These are phyloP conservation scores for Dissophora globulifera DNA, from an alignment of 192 early-diverging fungal species.

Conservation along the genomic window DNA sequence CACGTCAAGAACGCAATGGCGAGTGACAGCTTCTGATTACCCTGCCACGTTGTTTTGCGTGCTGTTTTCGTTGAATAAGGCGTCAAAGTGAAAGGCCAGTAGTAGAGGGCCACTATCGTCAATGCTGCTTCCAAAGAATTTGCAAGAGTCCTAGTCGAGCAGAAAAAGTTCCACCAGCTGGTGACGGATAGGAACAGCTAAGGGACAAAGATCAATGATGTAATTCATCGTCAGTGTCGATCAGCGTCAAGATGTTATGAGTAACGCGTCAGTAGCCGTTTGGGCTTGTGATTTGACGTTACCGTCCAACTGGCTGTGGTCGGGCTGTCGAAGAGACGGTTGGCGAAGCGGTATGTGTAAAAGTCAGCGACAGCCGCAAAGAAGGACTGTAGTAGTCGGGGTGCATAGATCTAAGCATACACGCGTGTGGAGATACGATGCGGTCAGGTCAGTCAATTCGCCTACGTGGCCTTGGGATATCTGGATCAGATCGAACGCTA, in stretches of 20 bases:
- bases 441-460: background rate
- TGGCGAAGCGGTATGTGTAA: conserved; percentile 79
- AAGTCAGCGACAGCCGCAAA: conserved; percentile 80
- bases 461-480: too few species aligned
- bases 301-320: conserved; percentile 73
- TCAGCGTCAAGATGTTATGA: too few species aligned
- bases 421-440: too few species aligned
- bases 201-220: too few species aligned
- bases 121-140: conserved; percentile 81
- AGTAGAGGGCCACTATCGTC: conserved; percentile 79
- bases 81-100: conserved; percentile 79
- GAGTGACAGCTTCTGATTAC: conserved; percentile 56
- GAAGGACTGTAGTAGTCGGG: conserved; percentile 77
- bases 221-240: too few species aligned
- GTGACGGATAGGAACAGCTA: conserved; percentile 64
- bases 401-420: conserved; percentile 82
- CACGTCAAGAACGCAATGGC: conserved; percentile 82
- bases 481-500: background rate
- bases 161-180: conserved; percentile 71
- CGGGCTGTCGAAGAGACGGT: conserved; percentile 65
- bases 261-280: too few species aligned
- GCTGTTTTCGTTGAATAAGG: conserved; percentile 2
- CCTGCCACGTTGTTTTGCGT: background rate
- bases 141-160: conserved; percentile 62
- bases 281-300: conserved; percentile 7